Conservation (phyloP, 163 green algal genomes). For the Prototheca wickerhamii region DNA sequence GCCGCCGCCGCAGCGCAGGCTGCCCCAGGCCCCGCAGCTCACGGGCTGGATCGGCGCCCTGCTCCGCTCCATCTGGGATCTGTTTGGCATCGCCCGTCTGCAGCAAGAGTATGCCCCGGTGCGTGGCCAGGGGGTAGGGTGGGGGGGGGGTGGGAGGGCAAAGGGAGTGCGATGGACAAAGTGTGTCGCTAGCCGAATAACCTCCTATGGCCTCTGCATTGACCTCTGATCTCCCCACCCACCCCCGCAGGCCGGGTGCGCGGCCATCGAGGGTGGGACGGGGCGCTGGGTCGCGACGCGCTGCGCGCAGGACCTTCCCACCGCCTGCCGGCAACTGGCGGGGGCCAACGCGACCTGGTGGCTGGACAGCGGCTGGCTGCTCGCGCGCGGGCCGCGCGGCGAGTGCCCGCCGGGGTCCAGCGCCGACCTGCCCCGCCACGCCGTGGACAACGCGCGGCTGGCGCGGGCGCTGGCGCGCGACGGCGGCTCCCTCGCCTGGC, state of each 20-base stretch:
- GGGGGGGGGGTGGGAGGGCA: too few relatives aligned
- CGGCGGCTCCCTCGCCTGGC: neutral
- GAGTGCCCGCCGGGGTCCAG: neutral
- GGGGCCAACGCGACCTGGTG: neutral
- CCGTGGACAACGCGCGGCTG: neutral
- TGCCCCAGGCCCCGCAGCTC: neutral
- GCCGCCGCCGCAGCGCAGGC: slow-evolving; percentile 6
- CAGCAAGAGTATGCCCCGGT: neutral
- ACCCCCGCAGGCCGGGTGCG: neutral
- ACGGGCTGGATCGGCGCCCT: neutral
- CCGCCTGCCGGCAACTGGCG: neutral
- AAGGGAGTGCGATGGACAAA: too few relatives aligned
- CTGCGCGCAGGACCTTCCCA: neutral
- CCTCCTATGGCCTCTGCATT: too few relatives aligned
- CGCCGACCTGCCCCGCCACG: neutral
- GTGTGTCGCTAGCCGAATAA: too few relatives aligned
- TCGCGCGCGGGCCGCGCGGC: neutral
- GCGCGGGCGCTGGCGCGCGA: neutral
- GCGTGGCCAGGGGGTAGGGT: neutral
- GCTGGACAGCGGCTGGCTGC: neutral
- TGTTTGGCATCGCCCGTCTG: neutral
- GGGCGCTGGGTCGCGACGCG: neutral
- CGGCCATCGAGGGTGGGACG: neutral
- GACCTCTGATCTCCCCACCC: neutral
- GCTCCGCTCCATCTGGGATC: neutral